A percentile compares a stretch with the other conserved stretches of the same genome.
Conservation (phyloP, 129 eudicot species). For the Kitagawia praeruptora region DNA sequence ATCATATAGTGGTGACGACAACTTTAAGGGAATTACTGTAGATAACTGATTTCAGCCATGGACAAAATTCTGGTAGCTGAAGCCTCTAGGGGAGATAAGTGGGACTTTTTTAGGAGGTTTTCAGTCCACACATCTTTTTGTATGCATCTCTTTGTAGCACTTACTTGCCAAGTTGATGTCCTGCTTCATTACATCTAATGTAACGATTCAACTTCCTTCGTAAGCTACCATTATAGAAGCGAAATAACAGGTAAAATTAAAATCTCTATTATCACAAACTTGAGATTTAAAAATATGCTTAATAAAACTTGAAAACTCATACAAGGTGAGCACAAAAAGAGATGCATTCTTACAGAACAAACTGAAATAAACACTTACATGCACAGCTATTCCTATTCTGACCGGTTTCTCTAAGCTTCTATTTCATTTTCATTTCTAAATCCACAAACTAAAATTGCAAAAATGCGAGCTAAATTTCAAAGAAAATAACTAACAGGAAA, state of each 20-base stretch:
- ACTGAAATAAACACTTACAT: neutral
- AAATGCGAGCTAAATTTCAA: neutral
- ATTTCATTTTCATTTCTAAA: neutral
- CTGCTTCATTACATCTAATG: neutral
- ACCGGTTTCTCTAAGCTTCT: neutral
- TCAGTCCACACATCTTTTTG: neutral
- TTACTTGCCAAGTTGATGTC: neutral
- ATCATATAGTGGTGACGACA: constrained; percentile 24
- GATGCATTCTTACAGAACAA: neutral
- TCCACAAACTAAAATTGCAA: neutral
- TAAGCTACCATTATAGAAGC: neutral
- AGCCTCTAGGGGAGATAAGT: neutral
- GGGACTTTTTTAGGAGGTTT: neutral
- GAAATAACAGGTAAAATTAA: neutral
- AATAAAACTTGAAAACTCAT: neutral
- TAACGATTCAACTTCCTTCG: neutral
- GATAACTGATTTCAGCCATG: constrained; percentile 9
- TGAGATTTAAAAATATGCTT: neutral
- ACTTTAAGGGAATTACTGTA: constrained; percentile 55
- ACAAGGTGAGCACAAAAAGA: neutral
- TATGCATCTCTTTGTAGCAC: neutral
- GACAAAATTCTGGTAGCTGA: neutral
- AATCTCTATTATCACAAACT: neutral
- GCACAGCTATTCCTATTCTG: neutral
- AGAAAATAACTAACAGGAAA: neutral